Conservation (phyloP, 352 stramenopile genomes). For the Salisapilia sapeloensis region DNA sequence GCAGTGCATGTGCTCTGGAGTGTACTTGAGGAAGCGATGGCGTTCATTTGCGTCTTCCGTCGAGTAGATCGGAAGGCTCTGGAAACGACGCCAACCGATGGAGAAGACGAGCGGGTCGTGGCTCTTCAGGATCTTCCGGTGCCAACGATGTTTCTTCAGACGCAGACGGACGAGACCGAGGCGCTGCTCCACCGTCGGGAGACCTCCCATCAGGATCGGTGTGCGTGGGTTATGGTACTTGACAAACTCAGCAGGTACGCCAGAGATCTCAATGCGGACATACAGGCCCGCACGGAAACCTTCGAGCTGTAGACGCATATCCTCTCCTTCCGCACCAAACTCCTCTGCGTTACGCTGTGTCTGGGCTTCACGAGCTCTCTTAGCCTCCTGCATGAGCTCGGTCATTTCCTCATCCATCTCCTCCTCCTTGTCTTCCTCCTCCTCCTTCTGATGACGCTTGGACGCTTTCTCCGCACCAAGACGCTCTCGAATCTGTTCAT, state of each 20-base stretch:
- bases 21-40: conserved; percentile 96
- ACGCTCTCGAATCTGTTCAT: conserved; percentile 67
- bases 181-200: conserved; percentile 92
- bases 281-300: conserved; percentile 95
- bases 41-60: conserved; percentile 97
- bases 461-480: conserved; percentile 82
- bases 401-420: conserved; percentile 78
- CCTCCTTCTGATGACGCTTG: conserved; percentile 70
- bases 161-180: conserved; percentile 91
- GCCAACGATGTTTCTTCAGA: conserved; percentile 99
- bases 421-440: conserved; percentile 36
- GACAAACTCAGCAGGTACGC: conserved; percentile 91
- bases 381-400: conserved; percentile 73
- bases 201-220: conserved; percentile 84
- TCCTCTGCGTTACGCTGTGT: conserved; percentile 83
- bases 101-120: conserved; percentile 98
- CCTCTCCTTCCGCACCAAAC: conserved; percentile 90
- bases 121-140: conserved; percentile 96
- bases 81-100: conserved; percentile 97
- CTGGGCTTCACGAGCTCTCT: conserved; percentile 67
- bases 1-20: conserved; percentile 99
- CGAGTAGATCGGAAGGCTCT: conserved; percentile 96
- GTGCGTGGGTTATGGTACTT: conserved; percentile 84
- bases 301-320: conserved; percentile 84
- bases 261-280: conserved; percentile 92